These are phyloP conservation scores for Venustampulla echinocandica DNA, from an alignment of 495 filamentous ascomycete species.

Conservation along the genomic window DNA sequence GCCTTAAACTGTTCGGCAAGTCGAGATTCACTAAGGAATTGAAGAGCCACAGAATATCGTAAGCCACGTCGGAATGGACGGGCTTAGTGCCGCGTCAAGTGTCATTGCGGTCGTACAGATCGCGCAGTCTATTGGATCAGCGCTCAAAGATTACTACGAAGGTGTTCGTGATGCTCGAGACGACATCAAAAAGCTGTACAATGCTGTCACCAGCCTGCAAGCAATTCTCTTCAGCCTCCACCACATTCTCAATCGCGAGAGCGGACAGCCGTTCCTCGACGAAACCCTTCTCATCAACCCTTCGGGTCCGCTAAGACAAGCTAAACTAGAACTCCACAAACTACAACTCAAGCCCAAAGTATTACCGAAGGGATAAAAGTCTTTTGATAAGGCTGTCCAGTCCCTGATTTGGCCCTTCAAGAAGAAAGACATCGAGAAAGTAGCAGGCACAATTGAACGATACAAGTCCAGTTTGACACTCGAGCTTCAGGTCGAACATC, in stretches of 20 bases:
- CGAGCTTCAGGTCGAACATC: background rate
- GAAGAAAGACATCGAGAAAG: slow-evolving; percentile 1
- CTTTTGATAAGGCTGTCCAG: background rate
- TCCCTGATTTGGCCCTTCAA: background rate
- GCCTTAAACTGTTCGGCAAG: background rate
- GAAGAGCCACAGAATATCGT: background rate
- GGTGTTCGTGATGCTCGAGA: slow-evolving; percentile 2
- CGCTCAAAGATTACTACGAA: background rate
- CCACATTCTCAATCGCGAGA: background rate
- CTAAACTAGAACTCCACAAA: background rate
- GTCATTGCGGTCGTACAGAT: background rate
- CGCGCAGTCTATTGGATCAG: background rate
- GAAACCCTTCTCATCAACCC: background rate
- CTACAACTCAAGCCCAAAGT: background rate
- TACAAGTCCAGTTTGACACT: slow-evolving; percentile 1
- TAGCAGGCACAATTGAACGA: background rate
- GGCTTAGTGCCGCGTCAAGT: background rate
- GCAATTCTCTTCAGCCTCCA: background rate
- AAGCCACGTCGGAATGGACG: too few relatives aligned
- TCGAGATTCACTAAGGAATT: background rate
- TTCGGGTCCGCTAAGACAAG: background rate
- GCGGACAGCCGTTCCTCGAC: background rate
- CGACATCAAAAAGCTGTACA: slow-evolving; percentile 2
- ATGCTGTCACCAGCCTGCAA: background rate
- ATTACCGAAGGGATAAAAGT: background rate